Evolutionary conservation across 768 basidiomycete genomes (phyloP).

Genomic region (Lactarius hengduanensis): DNA sequence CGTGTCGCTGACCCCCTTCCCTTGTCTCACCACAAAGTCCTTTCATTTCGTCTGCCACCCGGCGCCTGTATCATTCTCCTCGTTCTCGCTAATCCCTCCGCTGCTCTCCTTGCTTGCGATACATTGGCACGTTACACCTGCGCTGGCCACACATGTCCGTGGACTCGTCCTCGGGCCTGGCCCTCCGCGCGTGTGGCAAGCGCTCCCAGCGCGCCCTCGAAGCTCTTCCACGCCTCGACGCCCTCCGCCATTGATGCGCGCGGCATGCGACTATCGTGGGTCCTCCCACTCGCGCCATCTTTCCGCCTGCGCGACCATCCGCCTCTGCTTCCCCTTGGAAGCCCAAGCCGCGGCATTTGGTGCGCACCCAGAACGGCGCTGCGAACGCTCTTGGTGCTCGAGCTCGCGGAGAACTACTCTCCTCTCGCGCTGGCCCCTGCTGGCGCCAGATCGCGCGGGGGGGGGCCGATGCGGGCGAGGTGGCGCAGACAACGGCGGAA

Average conservation of each 20-base stretch:
- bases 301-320: conserved; percentile 53
- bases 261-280: conserved; percentile 40
- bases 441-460: background rate
- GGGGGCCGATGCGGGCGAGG: background rate
- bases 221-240: conserved; percentile 45
- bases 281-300: conserved; percentile 41
- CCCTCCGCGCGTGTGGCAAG: conserved; percentile 44
- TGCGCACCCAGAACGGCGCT: conserved; percentile 48
- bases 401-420: conserved; percentile 19
- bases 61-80: conserved; percentile 47
- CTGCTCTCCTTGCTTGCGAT: conserved; percentile 41
- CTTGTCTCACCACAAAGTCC: conserved; percentile 47
- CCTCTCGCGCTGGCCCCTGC: background rate
- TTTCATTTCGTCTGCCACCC: conserved; percentile 50
- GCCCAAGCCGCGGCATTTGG: conserved; percentile 45
- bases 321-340: conserved; percentile 53
- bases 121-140: conserved; percentile 39
- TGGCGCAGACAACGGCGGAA: background rate
- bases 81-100: conserved; percentile 39
- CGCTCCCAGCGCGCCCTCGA: conserved; percentile 45
- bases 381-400: conserved; percentile 37
- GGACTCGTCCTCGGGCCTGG: conserved; percentile 29
- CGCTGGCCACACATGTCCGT: conserved; percentile 43
- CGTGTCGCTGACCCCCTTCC: conserved; percentile 40
- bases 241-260: conserved; percentile 41